Base-by-base conservation (phyloP, 129 eudicot genomes). In the Flaveria sonorensis region DNA sequence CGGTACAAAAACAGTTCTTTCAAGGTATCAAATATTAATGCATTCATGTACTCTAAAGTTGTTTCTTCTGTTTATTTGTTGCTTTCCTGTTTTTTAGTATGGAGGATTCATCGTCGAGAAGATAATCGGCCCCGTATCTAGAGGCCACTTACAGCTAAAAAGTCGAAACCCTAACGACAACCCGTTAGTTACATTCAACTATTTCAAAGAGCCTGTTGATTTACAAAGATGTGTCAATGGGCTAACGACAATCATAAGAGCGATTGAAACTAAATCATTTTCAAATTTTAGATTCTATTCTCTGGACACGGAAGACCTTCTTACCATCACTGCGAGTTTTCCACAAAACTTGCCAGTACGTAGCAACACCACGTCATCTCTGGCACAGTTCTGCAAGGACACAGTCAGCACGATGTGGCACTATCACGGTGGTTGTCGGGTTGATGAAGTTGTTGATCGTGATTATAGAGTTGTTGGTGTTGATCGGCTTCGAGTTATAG, bases 21-120 rank as follows among this genome's bases (percentile, higher is more conserved):
- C 50, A 52, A 74, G 71, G 48, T 74, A 60, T 26, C 21, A 20
- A 14, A 16, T 47, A 11, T 69, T 46, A 6, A 1, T 21, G n/a
- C 39, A 32, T 4, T 32, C 39, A 32, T 32, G 39, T 32, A 5
- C 39, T 32, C 39, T 32, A 32, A 32, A 32, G 6, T 32, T 32
- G 39, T 32, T 32, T 32, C 39, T 32, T 32, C 39, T 32, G 39
- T 32, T 32, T 32, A 32, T 4, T 32, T 7, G 7, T 32, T 32
- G 39, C 39, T 4, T 32, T 32, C 4, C 0, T n/a, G 10, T 24
- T 60, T 10, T 60, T 16, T 30, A n/a, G 92, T 84, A 61, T 18
- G 92, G 96, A 6, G 96, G 96, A 6, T 87, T 89, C 87, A 76
- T 89, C 30, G 65, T 89, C 1, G 96, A 89, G 57, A 89, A 89